phyloP scores from a whole-genome alignment of 2,329 filamentous ascomycete species.

The Helotiales sp. region DNA sequence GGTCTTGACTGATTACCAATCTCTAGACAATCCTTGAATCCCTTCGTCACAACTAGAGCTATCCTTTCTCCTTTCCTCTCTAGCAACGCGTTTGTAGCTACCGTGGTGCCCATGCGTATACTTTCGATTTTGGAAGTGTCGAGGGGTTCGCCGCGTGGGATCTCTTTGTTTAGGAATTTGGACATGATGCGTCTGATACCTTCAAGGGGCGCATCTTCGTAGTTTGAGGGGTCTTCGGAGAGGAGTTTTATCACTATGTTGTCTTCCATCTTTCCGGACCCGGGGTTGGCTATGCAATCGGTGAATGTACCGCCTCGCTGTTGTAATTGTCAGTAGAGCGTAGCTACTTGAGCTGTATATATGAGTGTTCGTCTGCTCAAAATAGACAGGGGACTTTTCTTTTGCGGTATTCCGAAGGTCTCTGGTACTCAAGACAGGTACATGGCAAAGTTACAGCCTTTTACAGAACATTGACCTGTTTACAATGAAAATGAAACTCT shows the following conservation, averaged over 20 bases:
- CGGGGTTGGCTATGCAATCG: slow-evolving; percentile 85
- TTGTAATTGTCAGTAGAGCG: slow-evolving; percentile 20
- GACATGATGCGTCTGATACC: slow-evolving; percentile 86
- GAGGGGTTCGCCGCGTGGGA: slow-evolving; percentile 77
- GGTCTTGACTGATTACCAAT: slow-evolving; percentile 92
- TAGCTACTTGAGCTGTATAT: slow-evolving; percentile 9
- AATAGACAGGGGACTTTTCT: neutral
- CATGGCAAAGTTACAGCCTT: neutral
- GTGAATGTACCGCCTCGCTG: slow-evolving; percentile 88
- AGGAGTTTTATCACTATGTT: slow-evolving; percentile 87
- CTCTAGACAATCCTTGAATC: slow-evolving; percentile 84
- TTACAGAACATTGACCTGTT: neutral
- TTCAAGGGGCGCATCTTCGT: slow-evolving; percentile 87
- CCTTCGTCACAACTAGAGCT: slow-evolving; percentile 83
- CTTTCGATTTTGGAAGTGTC: slow-evolving; percentile 86
- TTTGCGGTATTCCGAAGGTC: no score
- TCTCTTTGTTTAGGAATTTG: slow-evolving; percentile 74
- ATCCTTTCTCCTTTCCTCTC: slow-evolving; percentile 91
- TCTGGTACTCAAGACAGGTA: no score
- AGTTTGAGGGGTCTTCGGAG: slow-evolving; percentile 89
- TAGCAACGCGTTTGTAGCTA: slow-evolving; percentile 88
- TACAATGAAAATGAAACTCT: slow-evolving; percentile 17
- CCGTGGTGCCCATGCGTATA: slow-evolving; percentile 95
- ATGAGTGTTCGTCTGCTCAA: slow-evolving; percentile 34
- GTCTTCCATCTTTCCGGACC: slow-evolving; percentile 70